Conservation (phyloP, 345 rosid species). For the Turnera subulata region DNA sequence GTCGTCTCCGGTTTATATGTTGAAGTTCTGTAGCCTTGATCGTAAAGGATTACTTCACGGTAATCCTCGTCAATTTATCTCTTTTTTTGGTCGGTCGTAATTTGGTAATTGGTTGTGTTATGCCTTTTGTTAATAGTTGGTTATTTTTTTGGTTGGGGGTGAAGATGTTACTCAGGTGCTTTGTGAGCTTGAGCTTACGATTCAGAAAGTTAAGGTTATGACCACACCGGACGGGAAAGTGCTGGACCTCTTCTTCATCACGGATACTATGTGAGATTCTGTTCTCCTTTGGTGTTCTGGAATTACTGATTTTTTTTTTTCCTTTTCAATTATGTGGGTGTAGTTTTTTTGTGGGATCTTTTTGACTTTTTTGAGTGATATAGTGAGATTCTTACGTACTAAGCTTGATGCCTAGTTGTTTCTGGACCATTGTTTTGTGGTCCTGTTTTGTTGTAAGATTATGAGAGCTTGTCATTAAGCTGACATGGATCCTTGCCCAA, state of each 20-base stretch:
- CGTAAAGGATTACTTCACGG: conserved; percentile 69
- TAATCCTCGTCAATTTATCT: conserved; percentile 20
- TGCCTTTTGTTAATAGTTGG: too few species aligned
- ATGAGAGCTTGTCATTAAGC: too few species aligned
- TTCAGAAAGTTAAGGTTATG: conserved; percentile 81
- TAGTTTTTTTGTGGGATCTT: too few species aligned
- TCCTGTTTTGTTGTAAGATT: too few species aligned
- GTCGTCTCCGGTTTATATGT: conserved; percentile 54
- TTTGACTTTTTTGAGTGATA: too few species aligned
- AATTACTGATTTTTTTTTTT: too few species aligned
- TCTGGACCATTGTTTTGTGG: too few species aligned
- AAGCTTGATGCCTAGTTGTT: too few species aligned
- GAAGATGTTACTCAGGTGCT: conserved; percentile 76
- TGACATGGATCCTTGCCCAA: too few species aligned
- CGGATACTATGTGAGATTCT: conserved; percentile 63
- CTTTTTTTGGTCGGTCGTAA: not conserved
- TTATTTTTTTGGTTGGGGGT: too few species aligned
- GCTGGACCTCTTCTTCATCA: conserved; percentile 78
- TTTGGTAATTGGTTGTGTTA: not conserved
- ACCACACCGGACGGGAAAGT: conserved; percentile 79
- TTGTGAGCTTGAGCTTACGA: conserved; percentile 79
- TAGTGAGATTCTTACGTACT: too few species aligned
- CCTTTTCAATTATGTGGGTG: too few species aligned
- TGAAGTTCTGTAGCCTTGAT: conserved; percentile 66
- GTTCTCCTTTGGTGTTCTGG: not conserved